Base-by-base conservation (phyloP, 139 green algal genomes). In the Astrephomene gubernaculifera region DNA sequence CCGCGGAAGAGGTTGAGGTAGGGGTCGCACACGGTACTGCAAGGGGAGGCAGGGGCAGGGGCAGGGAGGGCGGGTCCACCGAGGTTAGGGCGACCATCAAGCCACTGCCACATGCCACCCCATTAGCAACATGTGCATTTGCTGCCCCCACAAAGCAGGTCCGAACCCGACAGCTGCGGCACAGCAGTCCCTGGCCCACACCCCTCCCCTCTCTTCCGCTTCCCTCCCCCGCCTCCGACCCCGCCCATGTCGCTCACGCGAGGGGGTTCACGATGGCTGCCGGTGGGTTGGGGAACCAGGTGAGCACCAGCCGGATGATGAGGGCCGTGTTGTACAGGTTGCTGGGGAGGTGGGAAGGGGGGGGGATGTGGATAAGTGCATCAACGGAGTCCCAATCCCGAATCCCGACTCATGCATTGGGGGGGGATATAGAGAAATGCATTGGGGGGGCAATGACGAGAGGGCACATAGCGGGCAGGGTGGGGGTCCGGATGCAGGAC, bases 1-100 rank as follows among this genome's bases (percentile, higher is more conserved):
- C 97, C 97, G 19, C 97, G 85, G 94, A 99, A 99, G n/a, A 99
- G 90, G 91, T 98, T 98, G 7, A 99, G 91, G 90, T 98, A 98
- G 22, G 96, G 96, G 89, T 99, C 96, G 85, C 92, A 96, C 10
- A 99, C 73, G 8, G 96, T 99, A 35, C 88, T 92, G 86, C 49
- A 71, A 68, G 27, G 54, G 43, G 31, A 27, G 21, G 22, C 4
- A 35, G 35, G 72, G n/a, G 14, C 5, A 31, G 33, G 33, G 22
- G 71, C 17, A 9, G 4, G 31, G 63, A 24, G 19, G 57, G 57
- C n/a, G n/a, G n/a, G n/a, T n/a, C n/a, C n/a, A n/a, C n/a, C n/a
- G n/a, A n/a, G n/a, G n/a, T n/a, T n/a, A n/a, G n/a, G n/a, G n/a
- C n/a, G n/a, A n/a, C n/a, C n/a, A n/a, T n/a, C n/a, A n/a, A n/a